Base-by-base conservation (phyloP, 495 filamentous ascomycete genomes). In the Massariosphaeria phaeospora region DNA sequence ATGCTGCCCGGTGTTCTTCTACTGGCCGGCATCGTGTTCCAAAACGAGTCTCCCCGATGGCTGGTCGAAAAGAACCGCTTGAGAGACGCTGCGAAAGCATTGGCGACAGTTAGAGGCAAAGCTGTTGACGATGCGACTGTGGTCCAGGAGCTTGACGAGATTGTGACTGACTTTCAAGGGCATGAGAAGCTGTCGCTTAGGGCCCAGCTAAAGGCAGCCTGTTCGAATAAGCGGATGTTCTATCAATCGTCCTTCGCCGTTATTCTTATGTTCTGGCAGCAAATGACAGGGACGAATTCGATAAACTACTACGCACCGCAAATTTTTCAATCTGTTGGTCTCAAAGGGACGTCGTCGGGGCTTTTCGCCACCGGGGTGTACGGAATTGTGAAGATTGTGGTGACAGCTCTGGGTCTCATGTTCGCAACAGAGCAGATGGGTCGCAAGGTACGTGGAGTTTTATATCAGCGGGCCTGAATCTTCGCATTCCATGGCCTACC, bases 41-140 rank as follows among this genome's bases (percentile, higher is more conserved):
- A 84, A 46, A 76, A 73, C 13, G 82, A 87, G 65, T 81, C 78
- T 1, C 83, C 83, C 0, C 69, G 82, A 50, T 87, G 83, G 82
- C 76, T 86, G 8, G 69, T 84, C 26, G 67, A 74, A 31, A 79
- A 81, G 61, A 77, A 76, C 31, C 68, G 69, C 18, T 73, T 80
- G 5, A 68, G 79, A 21, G 51, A 81, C 40, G 83, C 80, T 10
- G 69, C 82, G 48, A 70, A 73, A 54, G 79, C 79, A 43, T 75
- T 86, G 12, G 76, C 74, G 66, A 84, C 76, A 75, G 75, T 86
- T 31, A 79, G 84, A 21, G 74, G 81, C 24, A 76, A 85, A 36
- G 56, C 73, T 17, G 64, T 68, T 8, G 72, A 78, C 6, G 76
- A 86, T 47, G 72, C 77, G 36, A 84, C 84, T 48, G 81, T 88